Percentiles rank a stretch among this genome's conserved stretches.
Conservation (phyloP, 163 green algal species). For the Scenedesmus sp. region DNA sequence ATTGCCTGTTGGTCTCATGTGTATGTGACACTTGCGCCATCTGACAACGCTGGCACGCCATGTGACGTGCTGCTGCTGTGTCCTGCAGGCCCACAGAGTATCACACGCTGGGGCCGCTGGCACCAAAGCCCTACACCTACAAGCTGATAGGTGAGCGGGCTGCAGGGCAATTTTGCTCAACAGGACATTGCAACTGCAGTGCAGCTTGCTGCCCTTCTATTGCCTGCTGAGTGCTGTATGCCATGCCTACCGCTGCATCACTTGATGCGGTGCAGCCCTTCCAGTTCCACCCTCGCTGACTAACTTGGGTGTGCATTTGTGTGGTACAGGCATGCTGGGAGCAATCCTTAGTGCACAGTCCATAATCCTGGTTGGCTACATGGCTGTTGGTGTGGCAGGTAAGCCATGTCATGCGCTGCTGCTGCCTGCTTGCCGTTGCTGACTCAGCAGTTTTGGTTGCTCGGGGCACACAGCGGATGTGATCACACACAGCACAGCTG, state of each 20-base stretch:
- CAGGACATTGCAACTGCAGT: too few relatives aligned
- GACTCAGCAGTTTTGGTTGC: too few relatives aligned
- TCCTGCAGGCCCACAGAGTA: slow-evolving; percentile 56
- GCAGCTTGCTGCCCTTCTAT: background rate
- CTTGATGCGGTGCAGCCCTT: too few relatives aligned
- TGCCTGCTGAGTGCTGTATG: background rate
- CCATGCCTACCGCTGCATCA: too few relatives aligned
- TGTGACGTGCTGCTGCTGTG: background rate
- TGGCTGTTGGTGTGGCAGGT: slow-evolving; percentile 53
- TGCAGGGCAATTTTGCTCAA: background rate
- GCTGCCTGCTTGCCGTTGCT: background rate
- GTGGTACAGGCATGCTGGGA: slow-evolving; percentile 51
- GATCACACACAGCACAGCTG: too few relatives aligned
- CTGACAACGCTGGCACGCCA: too few relatives aligned
- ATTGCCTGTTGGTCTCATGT: background rate
- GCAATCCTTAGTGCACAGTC: slow-evolving; percentile 66
- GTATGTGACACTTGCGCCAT: background rate
- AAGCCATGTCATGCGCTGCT: background rate
- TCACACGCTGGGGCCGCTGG: slow-evolving; percentile 43
- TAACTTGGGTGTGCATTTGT: background rate
- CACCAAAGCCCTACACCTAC: slow-evolving; percentile 60
- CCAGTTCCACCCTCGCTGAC: too few relatives aligned
- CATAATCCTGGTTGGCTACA: slow-evolving; percentile 65
- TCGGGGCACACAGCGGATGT: too few relatives aligned
- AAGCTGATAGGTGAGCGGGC: slow-evolving; percentile 65